Evolutionary conservation across 768 basidiomycete species (phyloP).

Genomic region (Pulveroboletus sp.): DNA sequence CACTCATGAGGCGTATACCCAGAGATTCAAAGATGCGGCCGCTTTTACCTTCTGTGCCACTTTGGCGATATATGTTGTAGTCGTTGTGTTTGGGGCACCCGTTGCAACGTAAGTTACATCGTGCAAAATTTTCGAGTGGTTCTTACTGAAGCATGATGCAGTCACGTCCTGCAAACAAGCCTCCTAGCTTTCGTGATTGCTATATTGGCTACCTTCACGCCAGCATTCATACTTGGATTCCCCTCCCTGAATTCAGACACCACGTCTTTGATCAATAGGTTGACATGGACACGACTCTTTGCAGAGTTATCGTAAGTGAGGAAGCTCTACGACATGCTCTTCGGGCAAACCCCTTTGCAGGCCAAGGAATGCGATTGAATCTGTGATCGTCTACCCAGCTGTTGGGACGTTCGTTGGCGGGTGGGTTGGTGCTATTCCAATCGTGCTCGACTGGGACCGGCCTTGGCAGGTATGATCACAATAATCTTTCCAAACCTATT

Average conservation of each 20-base stretch:
- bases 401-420: constrained; percentile 67
- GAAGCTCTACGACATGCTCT: not conserved
- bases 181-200: constrained; percentile 68
- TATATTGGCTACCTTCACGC: constrained; percentile 59
- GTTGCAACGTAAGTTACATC: constrained; percentile 44
- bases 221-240: constrained; percentile 64
- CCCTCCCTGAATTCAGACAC: constrained; percentile 46
- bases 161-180: constrained; percentile 57
- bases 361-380: constrained; percentile 63
- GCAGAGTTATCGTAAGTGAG: constrained; percentile 72
- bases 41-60: constrained; percentile 50
- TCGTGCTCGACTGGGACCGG: constrained; percentile 94
- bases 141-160: constrained; percentile 23
- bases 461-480: constrained; percentile 82
- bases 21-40: constrained; percentile 54
- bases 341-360: constrained; percentile 30
- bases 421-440: constrained; percentile 80
- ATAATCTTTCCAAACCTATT: constrained; percentile 2
- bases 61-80: constrained; percentile 41
- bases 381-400: constrained; percentile 75
- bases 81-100: constrained; percentile 77
- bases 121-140: not conserved
- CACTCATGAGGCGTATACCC: constrained; percentile 5
- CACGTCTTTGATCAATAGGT: constrained; percentile 48
- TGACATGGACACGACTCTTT: constrained; percentile 77